Evolutionary conservation across 306 rosid genomes (phyloP).

Genomic region (Vicia villosa): DNA sequence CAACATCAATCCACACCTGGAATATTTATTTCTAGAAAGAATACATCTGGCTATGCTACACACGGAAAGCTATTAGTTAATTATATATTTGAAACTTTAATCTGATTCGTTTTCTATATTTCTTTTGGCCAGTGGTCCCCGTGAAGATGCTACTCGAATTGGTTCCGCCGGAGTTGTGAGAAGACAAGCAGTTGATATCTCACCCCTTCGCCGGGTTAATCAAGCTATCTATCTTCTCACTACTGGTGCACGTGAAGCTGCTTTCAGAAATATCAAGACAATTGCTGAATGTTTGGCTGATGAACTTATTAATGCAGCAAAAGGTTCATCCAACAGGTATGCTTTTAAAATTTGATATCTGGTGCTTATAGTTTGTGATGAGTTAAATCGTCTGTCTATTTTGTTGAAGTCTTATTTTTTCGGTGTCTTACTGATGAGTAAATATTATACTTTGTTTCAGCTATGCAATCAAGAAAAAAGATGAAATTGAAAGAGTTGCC

Average conservation of each 20-base stretch:
- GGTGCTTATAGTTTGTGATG: not conserved
- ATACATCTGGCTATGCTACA: not conserved
- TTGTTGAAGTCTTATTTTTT: not conserved
- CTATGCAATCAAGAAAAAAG: slow-evolving; percentile 71
- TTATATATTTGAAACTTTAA: not conserved
- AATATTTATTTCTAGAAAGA: no score
- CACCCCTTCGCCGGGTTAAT: slow-evolving; percentile 65
- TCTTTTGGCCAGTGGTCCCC: slow-evolving; percentile 53
- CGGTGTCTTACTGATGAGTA: not conserved
- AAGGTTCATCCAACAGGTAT: slow-evolving; percentile 73
- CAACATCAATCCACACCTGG: not conserved
- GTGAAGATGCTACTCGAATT: slow-evolving; percentile 71
- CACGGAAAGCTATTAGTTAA: not conserved
- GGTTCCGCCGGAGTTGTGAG: slow-evolving; percentile 77
- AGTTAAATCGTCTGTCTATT: not conserved
- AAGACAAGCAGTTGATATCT: slow-evolving; percentile 73
- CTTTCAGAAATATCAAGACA: slow-evolving; percentile 65
- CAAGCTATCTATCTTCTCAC: slow-evolving; percentile 71
- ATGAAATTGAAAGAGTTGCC: slow-evolving; percentile 75
- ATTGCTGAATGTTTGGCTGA: slow-evolving; percentile 73
- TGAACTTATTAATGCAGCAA: slow-evolving; percentile 71
- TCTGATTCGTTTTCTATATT: not conserved
- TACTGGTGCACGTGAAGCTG: slow-evolving; percentile 70
- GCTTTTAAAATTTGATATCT: no score
- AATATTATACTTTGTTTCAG: slow-evolving; percentile 34